phyloP scores from a whole-genome alignment of 768 basidiomycete genomes.

The Termitomyces sp. region DNA sequence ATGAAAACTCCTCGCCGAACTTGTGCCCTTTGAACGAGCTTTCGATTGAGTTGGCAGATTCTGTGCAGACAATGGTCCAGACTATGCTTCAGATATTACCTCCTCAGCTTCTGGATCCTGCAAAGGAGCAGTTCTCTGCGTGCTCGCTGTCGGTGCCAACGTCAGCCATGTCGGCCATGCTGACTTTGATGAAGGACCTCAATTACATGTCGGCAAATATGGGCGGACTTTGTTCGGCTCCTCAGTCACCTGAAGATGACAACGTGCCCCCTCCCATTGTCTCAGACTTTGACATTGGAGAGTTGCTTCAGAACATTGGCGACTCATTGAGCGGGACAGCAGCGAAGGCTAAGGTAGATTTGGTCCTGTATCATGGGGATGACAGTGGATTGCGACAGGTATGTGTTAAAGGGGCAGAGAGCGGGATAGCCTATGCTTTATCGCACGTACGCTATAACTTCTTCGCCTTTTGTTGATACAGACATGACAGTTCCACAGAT shows the following conservation, averaged over 20 bases:
- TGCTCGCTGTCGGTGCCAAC: constrained; percentile 86
- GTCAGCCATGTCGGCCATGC: constrained; percentile 80
- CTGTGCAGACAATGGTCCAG: constrained; percentile 85
- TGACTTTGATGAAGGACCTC: constrained; percentile 89
- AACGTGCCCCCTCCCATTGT: constrained; percentile 8
- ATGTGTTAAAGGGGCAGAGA: constrained; percentile 80
- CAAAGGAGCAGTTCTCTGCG: constrained; percentile 89
- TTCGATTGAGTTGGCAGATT: constrained; percentile 86
- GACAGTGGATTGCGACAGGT: constrained; percentile 78
- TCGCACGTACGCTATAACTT: constrained; percentile 64
- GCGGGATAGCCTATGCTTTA: constrained; percentile 73
- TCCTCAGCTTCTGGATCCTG: constrained; percentile 85
- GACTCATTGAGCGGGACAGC: constrained; percentile 84
- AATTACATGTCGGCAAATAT: constrained; percentile 92
- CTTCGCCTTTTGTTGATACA: constrained; percentile 13
- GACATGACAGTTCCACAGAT: constrained; percentile 41
- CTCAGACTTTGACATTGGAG: constrained; percentile 90
- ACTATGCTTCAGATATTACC: constrained; percentile 89
- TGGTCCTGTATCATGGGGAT: constrained; percentile 89
- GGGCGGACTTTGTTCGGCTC: constrained; percentile 38
- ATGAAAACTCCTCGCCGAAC: constrained; percentile 13
- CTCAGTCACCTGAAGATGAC: background rate
- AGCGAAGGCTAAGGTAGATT: constrained; percentile 79
- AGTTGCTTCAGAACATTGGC: constrained; percentile 83
- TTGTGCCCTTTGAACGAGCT: constrained; percentile 54